Evolutionary conservation across 2,329 filamentous ascomycete genomes (phyloP), one percentile per base, ranked within the genome.

Genomic region (Phoma sp.): DNA sequence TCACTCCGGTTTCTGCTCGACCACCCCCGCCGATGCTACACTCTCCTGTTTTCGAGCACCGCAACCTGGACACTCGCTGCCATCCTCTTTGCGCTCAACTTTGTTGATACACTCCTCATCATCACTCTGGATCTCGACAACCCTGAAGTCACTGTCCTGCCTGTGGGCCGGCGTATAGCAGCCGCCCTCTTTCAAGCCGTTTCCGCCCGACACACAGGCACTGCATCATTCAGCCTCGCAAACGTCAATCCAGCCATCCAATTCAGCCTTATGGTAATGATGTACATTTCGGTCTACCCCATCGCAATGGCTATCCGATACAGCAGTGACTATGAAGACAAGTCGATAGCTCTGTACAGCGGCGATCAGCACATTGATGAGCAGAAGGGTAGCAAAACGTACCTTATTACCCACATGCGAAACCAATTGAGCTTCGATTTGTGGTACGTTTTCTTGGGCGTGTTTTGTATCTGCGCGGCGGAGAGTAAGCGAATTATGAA

Each of bases 241-340:
- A 48, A 57, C 1, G 75, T 86, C 5, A 81, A 80, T 29, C 81
- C 84, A 0, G 80, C 78, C 1, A 78, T 85, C 0, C 84, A 85
- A 52, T 78, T 86, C 40, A 79, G 83, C 39, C 80, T 85, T 46
- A 72, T 86, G 0, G 77, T 84, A 20, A 87, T 87, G 84, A 87
- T 87, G 84, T 87, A 86, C 68, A 85, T 87, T 33, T 80, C 81
- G 1, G 78, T 83, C 4, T 85, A 83, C 50, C 85, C 85, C 0
- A 81, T 86, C 23, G 83, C 82, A 5, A 84, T 87, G 42, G 81
- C 77, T n/a, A 84, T 87, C 66, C 81, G 84, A 28, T 78, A 80
- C 36, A 81, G 80, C 29, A 86, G 57, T 30, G 80, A 81, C 10
- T 87, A 87, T 66, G 84, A 87, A 68, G 84, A 87, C 65, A 77